Evolutionary conservation across 192 early-diverging fungal species (phyloP).

Genomic region (Borealophlyctis nickersoniae): DNA sequence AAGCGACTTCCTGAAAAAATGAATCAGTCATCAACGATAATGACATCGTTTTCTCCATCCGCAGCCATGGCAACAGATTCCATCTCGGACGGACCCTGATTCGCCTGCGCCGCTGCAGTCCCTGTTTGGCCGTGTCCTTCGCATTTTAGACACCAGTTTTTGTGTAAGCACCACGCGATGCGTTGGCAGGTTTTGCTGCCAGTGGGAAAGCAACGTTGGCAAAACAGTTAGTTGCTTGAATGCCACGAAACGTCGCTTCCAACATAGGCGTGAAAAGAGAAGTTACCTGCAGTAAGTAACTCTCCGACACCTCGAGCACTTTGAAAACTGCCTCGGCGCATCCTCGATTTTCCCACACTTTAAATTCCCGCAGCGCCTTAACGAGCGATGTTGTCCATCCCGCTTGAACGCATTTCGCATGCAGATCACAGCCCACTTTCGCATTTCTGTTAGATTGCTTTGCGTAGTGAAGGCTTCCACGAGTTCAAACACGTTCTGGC

Average conservation of each 20-base stretch:
- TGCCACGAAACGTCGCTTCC: too few species aligned
- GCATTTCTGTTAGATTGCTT: slow-evolving; percentile 15
- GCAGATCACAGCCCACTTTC: slow-evolving; percentile 32
- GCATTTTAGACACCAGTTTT: slow-evolving; percentile 33
- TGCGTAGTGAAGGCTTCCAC: slow-evolving; percentile 23
- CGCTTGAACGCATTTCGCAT: slow-evolving; percentile 55
- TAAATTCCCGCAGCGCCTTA: slow-evolving; percentile 76
- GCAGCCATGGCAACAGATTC: too few species aligned
- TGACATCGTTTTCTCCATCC: too few species aligned
- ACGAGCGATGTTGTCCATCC: slow-evolving; percentile 40
- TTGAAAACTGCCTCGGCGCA: slow-evolving; percentile 74
- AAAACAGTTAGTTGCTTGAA: too few species aligned
- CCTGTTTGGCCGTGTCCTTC: slow-evolving; percentile 11
- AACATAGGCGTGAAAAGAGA: not conserved
- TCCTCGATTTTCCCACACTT: slow-evolving; percentile 75
- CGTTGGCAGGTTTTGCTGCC: slow-evolving; percentile 31
- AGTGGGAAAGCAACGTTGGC: too few species aligned
- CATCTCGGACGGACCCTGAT: too few species aligned
- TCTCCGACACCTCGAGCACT: slow-evolving; percentile 82
- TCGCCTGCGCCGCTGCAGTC: too few species aligned
- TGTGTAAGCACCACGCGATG: slow-evolving; percentile 16
- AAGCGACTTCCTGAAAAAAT: too few species aligned
- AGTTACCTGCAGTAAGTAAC: slow-evolving; percentile 77
- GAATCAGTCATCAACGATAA: too few species aligned
- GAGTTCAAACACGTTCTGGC: slow-evolving; percentile 18